A percentile compares a stretch with the other conserved stretches of the same genome.
phyloP scores from a whole-genome alignment of 805 yeast genomes.

The Nakazawaea ambrosiae region DNA sequence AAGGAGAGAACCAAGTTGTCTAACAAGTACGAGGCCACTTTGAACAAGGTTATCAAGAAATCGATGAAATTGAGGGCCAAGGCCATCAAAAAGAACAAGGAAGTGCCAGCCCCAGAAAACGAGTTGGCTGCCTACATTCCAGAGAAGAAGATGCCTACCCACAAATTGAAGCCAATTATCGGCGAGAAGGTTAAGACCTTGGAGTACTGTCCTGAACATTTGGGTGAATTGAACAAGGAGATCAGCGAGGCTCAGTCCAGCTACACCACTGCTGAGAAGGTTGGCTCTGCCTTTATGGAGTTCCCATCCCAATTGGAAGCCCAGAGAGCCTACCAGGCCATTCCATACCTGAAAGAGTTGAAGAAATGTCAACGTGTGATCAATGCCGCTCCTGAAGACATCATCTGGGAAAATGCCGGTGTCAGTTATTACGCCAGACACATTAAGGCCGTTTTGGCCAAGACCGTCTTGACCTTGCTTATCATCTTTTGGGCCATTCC shows the following conservation, averaged over 20 bases:
- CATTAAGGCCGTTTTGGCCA: constrained; percentile 50
- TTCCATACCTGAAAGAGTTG: constrained; percentile 45
- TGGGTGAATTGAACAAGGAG: constrained; percentile 63
- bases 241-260: constrained; percentile 52
- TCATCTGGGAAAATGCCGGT: constrained; percentile 75
- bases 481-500: constrained; percentile 95
- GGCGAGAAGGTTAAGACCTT: constrained; percentile 86
- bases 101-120: constrained; percentile 48
- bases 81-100: constrained; percentile 49
- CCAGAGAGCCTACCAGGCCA: constrained; percentile 83
- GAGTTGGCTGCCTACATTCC: constrained; percentile 57
- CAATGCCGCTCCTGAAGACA: constrained; percentile 73
- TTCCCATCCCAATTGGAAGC: constrained; percentile 82
- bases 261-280: constrained; percentile 42
- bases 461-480: constrained; percentile 53
- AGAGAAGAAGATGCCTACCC: constrained; percentile 76
- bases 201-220: constrained; percentile 57
- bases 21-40: constrained; percentile 55
- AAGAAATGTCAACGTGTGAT: constrained; percentile 42
- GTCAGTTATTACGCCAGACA: constrained; percentile 51
- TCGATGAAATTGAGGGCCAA: constrained; percentile 51
- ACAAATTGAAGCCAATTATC: constrained; percentile 58
- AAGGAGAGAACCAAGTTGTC: constrained; percentile 60
- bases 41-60: constrained; percentile 52
- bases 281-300: constrained; percentile 71